Evolutionary conservation across 192 early-diverging fungal species (phyloP), one percentile per base, ranked within the genome.

Genomic region (Gamsiella multidivaricata): DNA sequence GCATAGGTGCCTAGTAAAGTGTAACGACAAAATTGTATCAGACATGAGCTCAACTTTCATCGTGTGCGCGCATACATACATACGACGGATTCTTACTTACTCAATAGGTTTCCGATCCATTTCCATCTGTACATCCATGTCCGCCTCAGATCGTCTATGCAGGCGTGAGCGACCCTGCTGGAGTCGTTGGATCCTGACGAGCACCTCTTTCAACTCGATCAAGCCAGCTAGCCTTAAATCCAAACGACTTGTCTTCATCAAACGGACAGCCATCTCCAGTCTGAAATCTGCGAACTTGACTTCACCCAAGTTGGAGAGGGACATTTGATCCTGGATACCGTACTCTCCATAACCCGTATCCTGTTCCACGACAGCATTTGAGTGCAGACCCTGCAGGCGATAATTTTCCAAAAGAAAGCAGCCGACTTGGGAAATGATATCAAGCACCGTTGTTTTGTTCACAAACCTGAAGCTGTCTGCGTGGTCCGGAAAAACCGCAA

Each of bases 201-300:
- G 70, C 18, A 82, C 76, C 15, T 80, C 80, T 63, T 84, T 84
- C 28, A 84, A 60, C 25, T 82, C 81, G 28, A 70, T 65, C 28
- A 84, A 50, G n/a, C 83, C 83, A 9, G 80, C 55, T 31, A 84
- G 69, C 26, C 83, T 62, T 32, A 84, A 42, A 54, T 84, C 83
- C 43, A 84, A 39, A 20, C 80, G 69, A 18, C 61, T 75, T 25
- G 75, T 74, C 33, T 81, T 84, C 70, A 84, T 75, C 46, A 84
- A 31, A 26, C 83, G 64, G 22, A 60, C 66, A 9, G 83, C 80
- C 49, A 84, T 81, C 45, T 81, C 80, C 11, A 84, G 54, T 54
- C 81, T 25, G 42, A 82, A 75, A 50, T 80, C 62, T 0, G 75
- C 60, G 70, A 47, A 82, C 55, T 80, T 71, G 69, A 73, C 69